Percentiles rank a stretch among this genome's conserved stretches.
These are phyloP conservation scores for Colletotrichum shisoi DNA, from an alignment of 2,329 filamentous ascomycete genomes.

Conservation along the genomic window DNA sequence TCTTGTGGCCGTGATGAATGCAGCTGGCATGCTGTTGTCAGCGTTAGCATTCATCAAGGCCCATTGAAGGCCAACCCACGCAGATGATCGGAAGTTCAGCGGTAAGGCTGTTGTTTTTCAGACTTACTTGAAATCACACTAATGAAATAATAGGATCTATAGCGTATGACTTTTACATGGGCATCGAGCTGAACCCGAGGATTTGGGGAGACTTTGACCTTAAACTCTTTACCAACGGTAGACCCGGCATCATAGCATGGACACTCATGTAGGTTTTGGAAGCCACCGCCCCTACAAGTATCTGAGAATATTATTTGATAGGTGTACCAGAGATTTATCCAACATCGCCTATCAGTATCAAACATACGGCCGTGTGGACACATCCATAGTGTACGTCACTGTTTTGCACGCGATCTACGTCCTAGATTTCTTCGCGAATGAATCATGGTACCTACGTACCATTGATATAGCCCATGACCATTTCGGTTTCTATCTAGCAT, in stretches of 20 bases:
- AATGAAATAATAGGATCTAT: slow-evolving; percentile 44
- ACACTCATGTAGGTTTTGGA: slow-evolving; percentile 52
- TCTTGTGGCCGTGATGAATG: slow-evolving; percentile 49
- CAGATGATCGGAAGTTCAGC: slow-evolving; percentile 14
- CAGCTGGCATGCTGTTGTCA: slow-evolving; percentile 43
- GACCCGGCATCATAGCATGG: slow-evolving; percentile 58
- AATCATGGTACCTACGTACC: slow-evolving; percentile 58
- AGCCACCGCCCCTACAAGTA: no score
- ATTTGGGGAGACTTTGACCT: slow-evolving; percentile 55
- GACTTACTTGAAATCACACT: neutral
- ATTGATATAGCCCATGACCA: slow-evolving; percentile 57
- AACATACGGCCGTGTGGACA: neutral
- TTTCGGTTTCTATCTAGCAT: slow-evolving; percentile 56
- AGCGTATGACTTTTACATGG: slow-evolving; percentile 57
- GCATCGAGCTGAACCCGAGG: slow-evolving; percentile 56
- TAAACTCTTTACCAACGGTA: slow-evolving; percentile 58
- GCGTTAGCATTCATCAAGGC: slow-evolving; percentile 12
- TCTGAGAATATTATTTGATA: neutral
- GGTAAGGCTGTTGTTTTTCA: neutral
- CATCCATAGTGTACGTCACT: slow-evolving; percentile 52
- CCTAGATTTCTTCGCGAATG: slow-evolving; percentile 59
- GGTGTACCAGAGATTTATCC: neutral
- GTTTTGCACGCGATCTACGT: slow-evolving; percentile 56
- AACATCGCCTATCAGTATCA: slow-evolving; percentile 12
- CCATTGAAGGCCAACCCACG: neutral